These are phyloP conservation scores for Claviceps sp. DNA, from an alignment of 2,329 filamentous ascomycete genomes.

Conservation along the genomic window DNA sequence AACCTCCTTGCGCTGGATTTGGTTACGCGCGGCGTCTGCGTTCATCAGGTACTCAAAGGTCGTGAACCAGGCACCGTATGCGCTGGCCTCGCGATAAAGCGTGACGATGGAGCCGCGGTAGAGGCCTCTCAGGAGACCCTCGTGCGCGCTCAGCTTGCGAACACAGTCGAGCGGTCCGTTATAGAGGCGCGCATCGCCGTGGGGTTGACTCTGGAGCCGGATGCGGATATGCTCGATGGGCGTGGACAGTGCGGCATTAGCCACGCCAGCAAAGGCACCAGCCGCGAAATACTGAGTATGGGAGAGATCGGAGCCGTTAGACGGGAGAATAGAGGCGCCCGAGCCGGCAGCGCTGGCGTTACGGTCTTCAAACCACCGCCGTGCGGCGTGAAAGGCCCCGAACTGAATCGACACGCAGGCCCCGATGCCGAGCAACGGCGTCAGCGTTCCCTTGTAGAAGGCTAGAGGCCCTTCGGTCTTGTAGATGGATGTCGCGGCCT, in stretches of 20 bases:
- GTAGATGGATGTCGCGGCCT: slow-evolving; percentile 74
- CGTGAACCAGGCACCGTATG: slow-evolving; percentile 92
- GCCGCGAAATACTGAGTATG: slow-evolving; percentile 83
- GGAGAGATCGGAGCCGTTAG: slow-evolving; percentile 36
- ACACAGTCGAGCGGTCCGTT: slow-evolving; percentile 80
- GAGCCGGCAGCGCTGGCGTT: slow-evolving; percentile 45
- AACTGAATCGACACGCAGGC: slow-evolving; percentile 98
- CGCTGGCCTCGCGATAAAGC: slow-evolving; percentile 75
- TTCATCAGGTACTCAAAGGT: slow-evolving; percentile 97
- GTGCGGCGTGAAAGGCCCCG: slow-evolving; percentile 87
- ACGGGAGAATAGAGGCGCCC: slow-evolving; percentile 28
- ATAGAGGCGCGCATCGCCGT: slow-evolving; percentile 69
- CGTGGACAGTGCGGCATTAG: slow-evolving; percentile 76
- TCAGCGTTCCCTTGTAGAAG: slow-evolving; percentile 98
- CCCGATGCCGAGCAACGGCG: slow-evolving; percentile 87
- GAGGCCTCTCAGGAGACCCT: slow-evolving; percentile 55
- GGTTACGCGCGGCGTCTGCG: slow-evolving; percentile 66
- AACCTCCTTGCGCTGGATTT: slow-evolving; percentile 61
- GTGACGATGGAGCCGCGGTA: slow-evolving; percentile 86
- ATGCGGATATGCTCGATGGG: slow-evolving; percentile 98
- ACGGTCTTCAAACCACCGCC: slow-evolving; percentile 67
- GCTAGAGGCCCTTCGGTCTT: slow-evolving; percentile 76
- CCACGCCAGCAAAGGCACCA: slow-evolving; percentile 82
- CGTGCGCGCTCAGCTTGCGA: slow-evolving; percentile 57
- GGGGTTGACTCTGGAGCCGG: slow-evolving; percentile 88